phyloP scores from a whole-genome alignment of 805 yeast genomes.

The Pichia rugopelliculosa region DNA sequence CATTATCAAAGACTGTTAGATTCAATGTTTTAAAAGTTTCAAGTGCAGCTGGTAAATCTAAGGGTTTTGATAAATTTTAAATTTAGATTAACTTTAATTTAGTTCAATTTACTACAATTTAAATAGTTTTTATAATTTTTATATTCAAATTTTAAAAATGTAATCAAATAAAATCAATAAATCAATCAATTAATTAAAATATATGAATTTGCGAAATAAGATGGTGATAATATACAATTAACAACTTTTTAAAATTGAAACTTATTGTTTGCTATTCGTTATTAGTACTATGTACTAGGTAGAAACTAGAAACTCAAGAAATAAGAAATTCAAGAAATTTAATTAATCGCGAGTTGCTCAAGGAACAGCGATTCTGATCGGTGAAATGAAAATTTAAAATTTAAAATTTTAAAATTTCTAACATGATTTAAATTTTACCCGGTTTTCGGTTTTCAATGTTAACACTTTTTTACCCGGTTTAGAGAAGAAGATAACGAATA shows the following conservation, averaged over 20 bases:
- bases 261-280: too few species aligned
- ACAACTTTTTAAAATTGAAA: too few species aligned
- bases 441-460: not conserved
- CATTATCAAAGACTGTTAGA: constrained; percentile 98
- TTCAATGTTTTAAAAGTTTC: constrained; percentile 97
- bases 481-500: not conserved
- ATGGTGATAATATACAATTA: too few species aligned
- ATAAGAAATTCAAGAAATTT: too few species aligned
- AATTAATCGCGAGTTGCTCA: too few species aligned
- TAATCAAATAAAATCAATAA: not conserved
- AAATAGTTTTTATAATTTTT: not conserved
- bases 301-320: too few species aligned
- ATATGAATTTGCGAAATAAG: too few species aligned
- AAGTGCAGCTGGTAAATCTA: constrained; percentile 79
- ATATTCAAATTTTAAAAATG: not conserved
- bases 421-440: not conserved
- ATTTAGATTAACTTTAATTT: constrained; percentile 9
- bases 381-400: too few species aligned
- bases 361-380: too few species aligned
- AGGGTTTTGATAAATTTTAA: constrained; percentile 97
- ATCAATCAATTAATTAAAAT: too few species aligned
- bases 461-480: not conserved
- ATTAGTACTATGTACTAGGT: too few species aligned
- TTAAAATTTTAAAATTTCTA: too few species aligned
- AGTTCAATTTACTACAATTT: not conserved